Percentiles rank a stretch among this genome's conserved stretches.
Evolutionary conservation across 116 monocot species (phyloP).

Genomic region (Trichopus zeylanicus): DNA sequence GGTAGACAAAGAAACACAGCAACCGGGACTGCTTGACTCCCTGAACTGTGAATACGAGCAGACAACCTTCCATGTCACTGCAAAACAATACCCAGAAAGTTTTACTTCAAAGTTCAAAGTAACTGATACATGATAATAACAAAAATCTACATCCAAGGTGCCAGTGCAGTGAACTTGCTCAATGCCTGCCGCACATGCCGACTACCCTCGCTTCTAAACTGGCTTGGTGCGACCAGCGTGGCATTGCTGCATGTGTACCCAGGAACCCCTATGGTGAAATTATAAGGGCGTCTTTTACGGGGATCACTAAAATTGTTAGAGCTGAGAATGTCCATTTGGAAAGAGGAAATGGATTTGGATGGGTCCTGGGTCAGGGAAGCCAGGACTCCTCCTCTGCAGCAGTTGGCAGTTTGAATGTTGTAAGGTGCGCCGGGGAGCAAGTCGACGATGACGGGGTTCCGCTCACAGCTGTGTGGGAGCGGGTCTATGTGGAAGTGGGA

Average conservation of each 20-base stretch:
- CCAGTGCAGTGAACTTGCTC: slow-evolving; percentile 28
- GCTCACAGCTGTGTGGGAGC: slow-evolving; percentile 57
- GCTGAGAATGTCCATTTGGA: slow-evolving; percentile 40
- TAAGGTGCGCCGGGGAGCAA: slow-evolving; percentile 51
- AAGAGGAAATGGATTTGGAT: slow-evolving; percentile 19
- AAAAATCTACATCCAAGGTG: background rate
- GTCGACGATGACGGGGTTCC: slow-evolving; percentile 51
- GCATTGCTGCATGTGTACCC: slow-evolving; percentile 68
- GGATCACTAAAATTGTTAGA: background rate
- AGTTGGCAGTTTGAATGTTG: slow-evolving; percentile 50
- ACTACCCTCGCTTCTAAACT: slow-evolving; percentile 15
- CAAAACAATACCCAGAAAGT: background rate
- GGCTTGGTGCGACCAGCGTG: slow-evolving; percentile 25
- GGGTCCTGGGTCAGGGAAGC: slow-evolving; percentile 40
- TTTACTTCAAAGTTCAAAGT: background rate
- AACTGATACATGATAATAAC: background rate
- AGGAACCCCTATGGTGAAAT: slow-evolving; percentile 44
- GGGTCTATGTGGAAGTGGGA: slow-evolving; percentile 18
- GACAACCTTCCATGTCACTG: slow-evolving; percentile 67
- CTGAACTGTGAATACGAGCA: slow-evolving; percentile 61
- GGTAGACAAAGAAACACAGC: slow-evolving; percentile 74
- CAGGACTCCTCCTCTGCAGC: slow-evolving; percentile 66
- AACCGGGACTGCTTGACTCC: slow-evolving; percentile 27
- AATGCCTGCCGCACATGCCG: slow-evolving; percentile 33
- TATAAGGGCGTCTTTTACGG: slow-evolving; percentile 13